phyloP scores from a whole-genome alignment of 306 rosid species.

The Canavalia gladiata region DNA sequence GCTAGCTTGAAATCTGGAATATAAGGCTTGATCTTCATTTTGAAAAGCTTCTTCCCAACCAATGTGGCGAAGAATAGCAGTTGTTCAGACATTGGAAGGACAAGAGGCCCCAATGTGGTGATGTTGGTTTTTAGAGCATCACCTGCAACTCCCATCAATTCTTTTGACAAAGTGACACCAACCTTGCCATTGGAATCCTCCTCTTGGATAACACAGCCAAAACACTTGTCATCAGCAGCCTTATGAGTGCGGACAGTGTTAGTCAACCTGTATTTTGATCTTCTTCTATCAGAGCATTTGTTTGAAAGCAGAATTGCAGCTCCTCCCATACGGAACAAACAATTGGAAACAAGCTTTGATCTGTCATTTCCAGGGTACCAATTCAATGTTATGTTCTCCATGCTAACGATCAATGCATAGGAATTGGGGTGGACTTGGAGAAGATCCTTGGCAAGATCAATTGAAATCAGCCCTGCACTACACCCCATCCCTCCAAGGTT shows the following conservation, averaged over 20 bases:
- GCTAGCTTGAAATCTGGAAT: conserved; percentile 90
- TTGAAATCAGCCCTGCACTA: conserved; percentile 84
- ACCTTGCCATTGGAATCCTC: conserved; percentile 75
- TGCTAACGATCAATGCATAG: conserved; percentile 82
- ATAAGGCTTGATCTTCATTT: conserved; percentile 86
- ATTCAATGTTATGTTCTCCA: conserved; percentile 87
- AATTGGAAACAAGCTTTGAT: conserved; percentile 86
- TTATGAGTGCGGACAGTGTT: conserved; percentile 85
- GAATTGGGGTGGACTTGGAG: conserved; percentile 92
- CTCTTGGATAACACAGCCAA: conserved; percentile 81
- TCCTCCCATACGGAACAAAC: conserved; percentile 91
- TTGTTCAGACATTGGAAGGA: conserved; percentile 85
- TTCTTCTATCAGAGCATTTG: conserved; percentile 71
- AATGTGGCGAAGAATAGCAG: conserved; percentile 76
- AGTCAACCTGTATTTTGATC: conserved; percentile 73
- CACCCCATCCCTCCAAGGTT: conserved; percentile 95
- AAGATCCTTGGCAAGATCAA: conserved; percentile 87
- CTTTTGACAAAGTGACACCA: conserved; percentile 87
- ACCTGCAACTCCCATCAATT: conserved; percentile 89
- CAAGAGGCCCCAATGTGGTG: conserved; percentile 86
- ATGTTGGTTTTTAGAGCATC: conserved; percentile 89
- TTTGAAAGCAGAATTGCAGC: conserved; percentile 83
- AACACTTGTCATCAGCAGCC: conserved; percentile 83
- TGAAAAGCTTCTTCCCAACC: conserved; percentile 77
- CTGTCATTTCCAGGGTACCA: conserved; percentile 89